A percentile compares a stretch with the other conserved stretches of the same genome.
Conservation (phyloP, 2,329 filamentous ascomycete genomes). For the Fusarium sp. region DNA sequence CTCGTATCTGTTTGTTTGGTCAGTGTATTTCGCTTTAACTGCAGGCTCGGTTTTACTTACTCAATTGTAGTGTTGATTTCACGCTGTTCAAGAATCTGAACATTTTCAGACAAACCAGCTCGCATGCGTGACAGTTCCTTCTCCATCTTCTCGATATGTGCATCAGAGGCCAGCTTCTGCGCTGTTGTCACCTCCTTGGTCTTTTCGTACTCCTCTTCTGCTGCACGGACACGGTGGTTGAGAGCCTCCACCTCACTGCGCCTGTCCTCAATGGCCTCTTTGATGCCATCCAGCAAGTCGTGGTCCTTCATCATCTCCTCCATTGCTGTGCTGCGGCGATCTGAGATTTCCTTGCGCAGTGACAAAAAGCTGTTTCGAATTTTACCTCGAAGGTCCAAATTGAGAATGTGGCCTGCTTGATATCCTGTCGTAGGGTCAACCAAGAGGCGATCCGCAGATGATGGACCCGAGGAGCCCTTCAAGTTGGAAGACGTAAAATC, state of each 20-base stretch:
- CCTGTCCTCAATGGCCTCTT: conserved; percentile 97
- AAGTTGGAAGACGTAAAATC: conserved; percentile 78
- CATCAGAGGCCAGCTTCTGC: conserved; percentile 88
- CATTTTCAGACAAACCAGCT: conserved; percentile 82
- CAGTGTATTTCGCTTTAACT: conserved; percentile 11
- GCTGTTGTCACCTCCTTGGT: conserved; percentile 88
- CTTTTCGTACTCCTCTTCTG: conserved; percentile 93
- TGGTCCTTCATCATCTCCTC: conserved; percentile 96
- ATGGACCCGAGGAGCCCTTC: conserved; percentile 57
- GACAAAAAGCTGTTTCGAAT: conserved; percentile 83
- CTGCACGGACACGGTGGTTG: conserved; percentile 86
- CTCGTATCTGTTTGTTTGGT: conserved; percentile 74
- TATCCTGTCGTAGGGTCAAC: conserved; percentile 88
- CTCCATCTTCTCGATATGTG: conserved; percentile 98
- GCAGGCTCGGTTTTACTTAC: conserved; percentile 63
- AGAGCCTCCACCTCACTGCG: conserved; percentile 91
- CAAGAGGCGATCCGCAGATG: conserved; percentile 78
- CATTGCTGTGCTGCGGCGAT: conserved; percentile 82
- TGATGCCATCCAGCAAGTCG: conserved; percentile 92
- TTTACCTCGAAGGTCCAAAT: conserved; percentile 85
- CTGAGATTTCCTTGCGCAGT: conserved; percentile 91
- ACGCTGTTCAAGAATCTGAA: conserved; percentile 91
- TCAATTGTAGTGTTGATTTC: conserved; percentile 98
- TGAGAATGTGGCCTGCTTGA: conserved; percentile 88
- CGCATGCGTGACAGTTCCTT: conserved; percentile 97